phyloP scores from a whole-genome alignment of 306 rosid species.

The Oxytropis ochrocephala region DNA sequence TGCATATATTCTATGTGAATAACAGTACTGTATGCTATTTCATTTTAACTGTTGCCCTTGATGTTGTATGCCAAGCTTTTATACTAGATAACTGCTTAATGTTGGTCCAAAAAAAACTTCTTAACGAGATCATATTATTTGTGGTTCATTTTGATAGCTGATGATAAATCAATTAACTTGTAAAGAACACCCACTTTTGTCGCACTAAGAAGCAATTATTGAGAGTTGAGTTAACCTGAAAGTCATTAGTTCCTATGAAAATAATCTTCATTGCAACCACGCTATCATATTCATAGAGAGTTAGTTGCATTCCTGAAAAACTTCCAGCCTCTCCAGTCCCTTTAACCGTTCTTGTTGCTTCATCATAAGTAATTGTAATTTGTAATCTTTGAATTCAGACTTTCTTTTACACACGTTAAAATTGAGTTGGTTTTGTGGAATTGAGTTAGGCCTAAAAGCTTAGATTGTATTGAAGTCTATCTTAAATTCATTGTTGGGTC shows the following conservation, averaged over 20 bases:
- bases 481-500: too few species aligned
- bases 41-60: slow-evolving; percentile 4
- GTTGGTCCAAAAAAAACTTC: too few species aligned
- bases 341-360: too few species aligned
- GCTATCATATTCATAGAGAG: neutral
- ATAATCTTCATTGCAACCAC: neutral
- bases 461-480: too few species aligned
- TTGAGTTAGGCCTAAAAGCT: too few species aligned
- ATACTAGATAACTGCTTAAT: neutral
- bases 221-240: neutral
- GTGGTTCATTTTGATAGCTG: neutral
- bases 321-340: neutral
- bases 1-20: slow-evolving; percentile 9
- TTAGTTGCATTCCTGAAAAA: neutral
- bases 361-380: too few species aligned
- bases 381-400: neutral
- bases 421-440: too few species aligned
- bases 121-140: neutral
- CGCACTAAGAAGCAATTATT: neutral
- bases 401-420: too few species aligned
- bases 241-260: neutral
- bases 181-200: neutral
- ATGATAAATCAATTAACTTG: neutral
- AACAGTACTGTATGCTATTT: neutral
- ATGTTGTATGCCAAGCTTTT: neutral